Percentiles rank a stretch among this genome's conserved stretches.
These are phyloP conservation scores for Saccharomycopsis capsularis DNA, from an alignment of 805 yeast genomes.

Conservation along the genomic window DNA sequence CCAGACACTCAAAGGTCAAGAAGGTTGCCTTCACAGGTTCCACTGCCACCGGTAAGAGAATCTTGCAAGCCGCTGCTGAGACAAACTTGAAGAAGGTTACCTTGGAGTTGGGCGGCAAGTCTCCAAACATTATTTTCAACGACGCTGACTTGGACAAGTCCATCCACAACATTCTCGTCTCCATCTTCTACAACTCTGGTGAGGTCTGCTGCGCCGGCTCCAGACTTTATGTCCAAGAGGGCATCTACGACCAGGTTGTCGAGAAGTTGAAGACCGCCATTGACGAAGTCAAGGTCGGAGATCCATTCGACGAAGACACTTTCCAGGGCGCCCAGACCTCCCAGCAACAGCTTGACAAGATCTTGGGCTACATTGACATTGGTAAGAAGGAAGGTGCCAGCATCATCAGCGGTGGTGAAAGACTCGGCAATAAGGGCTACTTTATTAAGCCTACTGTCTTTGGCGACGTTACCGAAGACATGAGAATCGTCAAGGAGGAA, in stretches of 20 bases:
- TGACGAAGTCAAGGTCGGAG: constrained; percentile 58
- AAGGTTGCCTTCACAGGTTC: constrained; percentile 82
- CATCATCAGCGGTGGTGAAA: constrained; percentile 63
- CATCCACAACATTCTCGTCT: constrained; percentile 47
- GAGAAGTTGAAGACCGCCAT: constrained; percentile 51
- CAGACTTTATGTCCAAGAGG: constrained; percentile 69
- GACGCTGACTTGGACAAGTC: constrained; percentile 56
- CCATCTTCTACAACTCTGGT: constrained; percentile 76
- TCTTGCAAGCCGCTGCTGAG: constrained; percentile 63
- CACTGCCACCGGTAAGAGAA: constrained; percentile 64
- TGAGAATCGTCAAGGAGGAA: constrained; percentile 63
- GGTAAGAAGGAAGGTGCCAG: constrained; percentile 68
- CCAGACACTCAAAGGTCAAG: constrained; percentile 61
- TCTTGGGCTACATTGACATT: constrained; percentile 55
- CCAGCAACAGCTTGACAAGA: constrained; percentile 59
- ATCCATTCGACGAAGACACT: constrained; percentile 61
- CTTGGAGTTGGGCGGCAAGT: constrained; percentile 78
- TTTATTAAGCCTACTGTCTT: constrained; percentile 70
- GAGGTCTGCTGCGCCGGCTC: constrained; percentile 83
- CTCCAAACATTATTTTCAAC: constrained; percentile 66
- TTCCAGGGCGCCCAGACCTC: constrained; percentile 79
- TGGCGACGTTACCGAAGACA: constrained; percentile 55
- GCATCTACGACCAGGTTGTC: constrained; percentile 56
- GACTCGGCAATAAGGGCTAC: constrained; percentile 59
- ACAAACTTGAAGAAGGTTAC: constrained; percentile 72